Conservation (phyloP, 2,329 filamentous ascomycete genomes). For the Didymella pomorum region DNA sequence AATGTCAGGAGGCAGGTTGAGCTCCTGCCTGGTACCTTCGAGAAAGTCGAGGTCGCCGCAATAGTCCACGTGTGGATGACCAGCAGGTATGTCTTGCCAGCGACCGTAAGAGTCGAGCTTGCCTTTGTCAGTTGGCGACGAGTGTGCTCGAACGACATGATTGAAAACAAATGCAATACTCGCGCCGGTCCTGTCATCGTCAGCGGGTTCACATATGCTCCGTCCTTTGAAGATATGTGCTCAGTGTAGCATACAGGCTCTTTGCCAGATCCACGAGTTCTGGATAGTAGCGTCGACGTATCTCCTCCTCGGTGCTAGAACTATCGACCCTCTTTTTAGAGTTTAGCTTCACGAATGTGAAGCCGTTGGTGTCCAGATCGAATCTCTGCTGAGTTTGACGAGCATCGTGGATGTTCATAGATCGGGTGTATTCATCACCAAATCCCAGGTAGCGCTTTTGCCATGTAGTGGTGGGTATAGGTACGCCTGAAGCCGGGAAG, state of each 20-base stretch:
- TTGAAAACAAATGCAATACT: slow-evolving; percentile 42
- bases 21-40: slow-evolving; percentile 26
- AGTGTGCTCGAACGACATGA: slow-evolving; percentile 54
- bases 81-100: slow-evolving; percentile 43
- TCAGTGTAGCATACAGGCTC: slow-evolving; percentile 17
- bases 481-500: slow-evolving; percentile 23
- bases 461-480: slow-evolving; percentile 27
- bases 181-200: slow-evolving; percentile 24
- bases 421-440: slow-evolving; percentile 28
- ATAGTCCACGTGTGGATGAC: slow-evolving; percentile 36
- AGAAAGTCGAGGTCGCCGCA: slow-evolving; percentile 20
- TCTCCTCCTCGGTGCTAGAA: slow-evolving; percentile 22
- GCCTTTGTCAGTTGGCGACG: slow-evolving; percentile 56
- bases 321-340: slow-evolving; percentile 13
- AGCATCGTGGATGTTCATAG: slow-evolving; percentile 53
- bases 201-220: not conserved
- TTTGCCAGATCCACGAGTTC: slow-evolving; percentile 27
- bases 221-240: not conserved
- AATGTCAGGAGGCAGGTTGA: slow-evolving; percentile 26
- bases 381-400: slow-evolving; percentile 42
- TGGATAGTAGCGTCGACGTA: slow-evolving; percentile 29
- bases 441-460: slow-evolving; percentile 22
- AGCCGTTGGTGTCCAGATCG: slow-evolving; percentile 8
- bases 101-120: slow-evolving; percentile 55
- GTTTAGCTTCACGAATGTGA: slow-evolving; percentile 25